These are phyloP conservation scores for Moricandia moricandioides DNA, from an alignment of 345 rosid species.

Conservation along the genomic window DNA sequence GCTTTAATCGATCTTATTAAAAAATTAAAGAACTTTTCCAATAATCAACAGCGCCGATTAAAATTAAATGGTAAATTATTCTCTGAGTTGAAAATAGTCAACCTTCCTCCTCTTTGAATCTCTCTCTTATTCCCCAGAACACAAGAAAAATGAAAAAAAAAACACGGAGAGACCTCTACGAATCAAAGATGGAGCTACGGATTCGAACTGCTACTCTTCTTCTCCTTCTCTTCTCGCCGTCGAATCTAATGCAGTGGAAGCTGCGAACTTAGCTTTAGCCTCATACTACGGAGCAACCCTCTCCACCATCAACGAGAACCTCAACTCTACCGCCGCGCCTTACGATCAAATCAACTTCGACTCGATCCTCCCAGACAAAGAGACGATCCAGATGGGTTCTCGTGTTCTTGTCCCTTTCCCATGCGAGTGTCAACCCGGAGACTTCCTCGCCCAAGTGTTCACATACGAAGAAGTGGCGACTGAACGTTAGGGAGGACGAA, in stretches of 20 bases:
- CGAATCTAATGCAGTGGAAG: slow-evolving; percentile 42
- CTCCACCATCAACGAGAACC: slow-evolving; percentile 41
- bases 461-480: slow-evolving; percentile 30
- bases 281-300: slow-evolving; percentile 52
- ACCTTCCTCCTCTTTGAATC: slow-evolving; percentile 7
- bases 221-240: slow-evolving; percentile 24
- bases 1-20: neutral
- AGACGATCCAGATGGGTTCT: slow-evolving; percentile 25
- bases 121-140: slow-evolving; percentile 13
- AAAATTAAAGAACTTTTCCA: neutral
- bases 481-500: slow-evolving; percentile 37
- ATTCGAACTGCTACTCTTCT: neutral
- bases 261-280: slow-evolving; percentile 36
- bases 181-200: slow-evolving; percentile 14
- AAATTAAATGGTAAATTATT: neutral
- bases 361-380: slow-evolving; percentile 37
- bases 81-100: slow-evolving; percentile 27
- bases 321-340: slow-evolving; percentile 30
- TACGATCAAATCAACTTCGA: slow-evolving; percentile 13
- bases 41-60: neutral
- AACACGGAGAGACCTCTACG: neutral
- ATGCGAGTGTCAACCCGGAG: slow-evolving; percentile 56
- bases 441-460: slow-evolving; percentile 56
- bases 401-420: slow-evolving; percentile 66
- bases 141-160: too few species aligned